A percentile compares a stretch with the other conserved stretches of the same genome.
phyloP scores from a whole-genome alignment of 371 early-diverging fungal genomes.

The Catenaria anguillulae region DNA sequence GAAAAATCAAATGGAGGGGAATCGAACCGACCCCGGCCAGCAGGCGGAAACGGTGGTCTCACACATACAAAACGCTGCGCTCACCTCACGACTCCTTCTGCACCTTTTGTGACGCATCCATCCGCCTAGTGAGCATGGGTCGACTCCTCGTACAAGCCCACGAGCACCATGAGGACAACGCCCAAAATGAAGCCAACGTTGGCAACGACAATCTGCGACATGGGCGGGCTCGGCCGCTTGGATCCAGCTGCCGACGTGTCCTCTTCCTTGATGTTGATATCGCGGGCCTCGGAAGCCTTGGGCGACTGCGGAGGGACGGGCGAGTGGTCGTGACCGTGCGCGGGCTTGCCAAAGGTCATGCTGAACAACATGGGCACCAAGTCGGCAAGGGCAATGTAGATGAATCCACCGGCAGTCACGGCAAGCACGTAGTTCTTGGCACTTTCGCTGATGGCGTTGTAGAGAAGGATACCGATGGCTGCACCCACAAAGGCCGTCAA shows the following conservation, averaged over 20 bases:
- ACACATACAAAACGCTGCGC: too few relatives aligned
- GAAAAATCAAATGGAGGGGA: too few relatives aligned
- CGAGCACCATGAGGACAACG: not conserved
- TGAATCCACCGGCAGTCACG: slow-evolving; percentile 73
- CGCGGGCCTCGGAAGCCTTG: not conserved
- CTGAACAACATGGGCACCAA: not conserved
- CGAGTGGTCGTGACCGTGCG: not conserved
- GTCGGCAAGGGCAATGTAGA: slow-evolving; percentile 49
- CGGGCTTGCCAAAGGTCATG: not conserved
- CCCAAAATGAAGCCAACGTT: not conserved
- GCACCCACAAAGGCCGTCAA: slow-evolving; percentile 6
- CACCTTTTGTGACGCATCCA: too few relatives aligned
- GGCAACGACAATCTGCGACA: not conserved
- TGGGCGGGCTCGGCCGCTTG: not conserved
- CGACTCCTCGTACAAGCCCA: not conserved
- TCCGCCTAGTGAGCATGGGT: too few relatives aligned
- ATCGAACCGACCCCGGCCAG: too few relatives aligned
- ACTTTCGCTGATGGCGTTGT: not conserved
- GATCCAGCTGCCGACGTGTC: not conserved
- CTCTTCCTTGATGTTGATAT: not conserved
- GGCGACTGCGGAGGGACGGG: not conserved
- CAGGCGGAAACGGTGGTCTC: too few relatives aligned
- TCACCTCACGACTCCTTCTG: too few relatives aligned
- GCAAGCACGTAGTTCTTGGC: slow-evolving; percentile 16
- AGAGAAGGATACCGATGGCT: slow-evolving; percentile 7